Evolutionary conservation across 169 alveolate genomes (phyloP).

Genomic region (Cryptosporidium xiaoi): DNA sequence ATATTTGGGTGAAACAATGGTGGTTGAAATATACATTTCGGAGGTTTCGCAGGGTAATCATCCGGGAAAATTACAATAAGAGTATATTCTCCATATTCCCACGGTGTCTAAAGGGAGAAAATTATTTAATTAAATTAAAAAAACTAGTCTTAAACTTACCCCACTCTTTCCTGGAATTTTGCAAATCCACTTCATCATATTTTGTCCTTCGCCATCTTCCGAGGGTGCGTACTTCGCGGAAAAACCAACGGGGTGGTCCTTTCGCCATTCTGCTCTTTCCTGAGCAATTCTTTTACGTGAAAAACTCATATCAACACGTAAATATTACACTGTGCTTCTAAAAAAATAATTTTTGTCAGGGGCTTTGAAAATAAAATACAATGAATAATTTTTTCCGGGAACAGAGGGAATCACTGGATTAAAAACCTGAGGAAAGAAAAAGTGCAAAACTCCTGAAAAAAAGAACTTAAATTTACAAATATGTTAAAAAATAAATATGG

Average conservation of each 20-base stretch:
- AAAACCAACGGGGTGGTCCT: conserved; percentile 97
- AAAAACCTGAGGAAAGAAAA: not conserved
- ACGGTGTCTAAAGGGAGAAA: conserved; percentile 80
- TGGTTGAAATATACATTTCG: conserved; percentile 97
- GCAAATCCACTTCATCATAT: conserved; percentile 96
- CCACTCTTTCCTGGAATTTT: conserved; percentile 94
- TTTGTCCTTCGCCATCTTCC: conserved; percentile 91
- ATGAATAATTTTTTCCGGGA: not conserved
- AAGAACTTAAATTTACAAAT: not conserved
- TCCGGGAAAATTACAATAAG: conserved; percentile 97
- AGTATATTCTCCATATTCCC: conserved; percentile 98
- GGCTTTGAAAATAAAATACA: not conserved
- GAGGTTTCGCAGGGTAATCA: conserved; percentile 99
- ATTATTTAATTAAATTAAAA: conserved; percentile 1
- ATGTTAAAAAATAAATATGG: not conserved
- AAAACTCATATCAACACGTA: conserved; percentile 80
- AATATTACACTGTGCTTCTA: too few species aligned
- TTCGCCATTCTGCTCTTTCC: conserved; percentile 96
- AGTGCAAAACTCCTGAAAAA: not conserved
- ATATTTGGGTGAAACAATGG: conserved; percentile 98
- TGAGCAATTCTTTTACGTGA: conserved; percentile 90
- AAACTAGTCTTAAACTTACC: conserved; percentile 77
- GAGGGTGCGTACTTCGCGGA: conserved; percentile 94
- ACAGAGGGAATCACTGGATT: not conserved
- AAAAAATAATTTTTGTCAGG: not conserved